Evolutionary conservation across 2,329 filamentous ascomycete genomes (phyloP).

Genomic region (Trichocomaceae sp.): DNA sequence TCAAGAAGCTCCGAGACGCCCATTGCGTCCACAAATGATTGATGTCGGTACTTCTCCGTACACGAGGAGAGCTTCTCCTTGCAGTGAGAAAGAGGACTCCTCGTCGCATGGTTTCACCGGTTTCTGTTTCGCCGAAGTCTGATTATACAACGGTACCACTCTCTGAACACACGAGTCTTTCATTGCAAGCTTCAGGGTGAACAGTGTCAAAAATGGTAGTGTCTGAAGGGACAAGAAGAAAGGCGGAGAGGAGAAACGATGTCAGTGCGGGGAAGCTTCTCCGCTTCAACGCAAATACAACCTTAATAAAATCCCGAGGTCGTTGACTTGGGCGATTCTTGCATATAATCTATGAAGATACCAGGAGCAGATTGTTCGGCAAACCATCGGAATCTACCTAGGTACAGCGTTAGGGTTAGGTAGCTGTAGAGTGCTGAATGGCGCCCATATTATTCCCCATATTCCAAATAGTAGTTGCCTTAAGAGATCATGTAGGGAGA

Average conservation of each 20-base stretch:
- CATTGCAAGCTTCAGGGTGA: background rate
- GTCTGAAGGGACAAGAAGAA: background rate
- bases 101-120: background rate
- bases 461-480: too few relatives aligned
- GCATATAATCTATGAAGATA: too few relatives aligned
- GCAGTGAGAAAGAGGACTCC: background rate
- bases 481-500: too few relatives aligned
- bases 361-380: too few relatives aligned
- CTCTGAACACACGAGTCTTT: too few relatives aligned
- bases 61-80: background rate
- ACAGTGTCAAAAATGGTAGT: background rate
- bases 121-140: background rate
- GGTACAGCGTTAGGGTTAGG: too few relatives aligned
- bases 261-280: background rate
- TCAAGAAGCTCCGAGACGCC: slow-evolving; percentile 19
- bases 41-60: background rate
- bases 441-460: too few relatives aligned
- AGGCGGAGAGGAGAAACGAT: background rate
- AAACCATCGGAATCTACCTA: too few relatives aligned
- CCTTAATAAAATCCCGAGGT: too few relatives aligned
- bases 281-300: background rate
- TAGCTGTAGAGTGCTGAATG: too few relatives aligned
- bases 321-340: too few relatives aligned
- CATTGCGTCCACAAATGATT: background rate
- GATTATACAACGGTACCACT: too few relatives aligned